Conservation (phyloP, 305 asterid genomes). For the Fraxinus xanthoxyloides region DNA sequence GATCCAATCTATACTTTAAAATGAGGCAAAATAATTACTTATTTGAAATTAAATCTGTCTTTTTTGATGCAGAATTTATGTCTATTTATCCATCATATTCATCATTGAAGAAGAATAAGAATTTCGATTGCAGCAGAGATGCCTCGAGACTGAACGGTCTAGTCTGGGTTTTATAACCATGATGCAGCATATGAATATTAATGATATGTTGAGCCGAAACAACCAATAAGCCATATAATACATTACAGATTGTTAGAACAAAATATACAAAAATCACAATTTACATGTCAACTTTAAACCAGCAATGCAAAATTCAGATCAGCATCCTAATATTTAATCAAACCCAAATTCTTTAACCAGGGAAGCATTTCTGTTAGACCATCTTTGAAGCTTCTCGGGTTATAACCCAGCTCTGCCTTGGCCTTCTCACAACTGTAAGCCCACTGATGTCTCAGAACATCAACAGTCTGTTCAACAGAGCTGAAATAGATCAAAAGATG, state of each 20-base stretch:
- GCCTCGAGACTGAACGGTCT: neutral
- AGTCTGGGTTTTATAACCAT: neutral
- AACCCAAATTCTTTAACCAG: slow-evolving; percentile 71
- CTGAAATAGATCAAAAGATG: slow-evolving; percentile 14
- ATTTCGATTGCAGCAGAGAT: neutral
- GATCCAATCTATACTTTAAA: neutral
- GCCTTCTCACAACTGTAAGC: slow-evolving; percentile 91
- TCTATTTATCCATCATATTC: neutral
- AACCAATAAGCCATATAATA: neutral
- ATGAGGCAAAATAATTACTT: neutral
- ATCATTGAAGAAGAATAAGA: too few relatives aligned
- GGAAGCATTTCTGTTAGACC: slow-evolving; percentile 80
- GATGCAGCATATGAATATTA: neutral
- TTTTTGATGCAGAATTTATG: too few relatives aligned
- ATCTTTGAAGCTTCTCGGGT: slow-evolving; percentile 73
- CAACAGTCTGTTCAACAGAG: slow-evolving; percentile 49
- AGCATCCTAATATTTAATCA: slow-evolving; percentile 49
- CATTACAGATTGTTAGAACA: neutral
- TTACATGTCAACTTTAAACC: neutral
- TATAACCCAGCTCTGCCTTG: slow-evolving; percentile 66
- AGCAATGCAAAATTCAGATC: neutral
- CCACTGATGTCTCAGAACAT: slow-evolving; percentile 75
- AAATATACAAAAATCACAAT: neutral
- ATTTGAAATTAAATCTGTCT: neutral
- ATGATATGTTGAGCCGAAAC: neutral